Evolutionary conservation across 225 moss, liverwort and hornwort genomes (phyloP), one percentile per base, ranked within the genome.

Genomic region (Antitrichia curtipendula): DNA sequence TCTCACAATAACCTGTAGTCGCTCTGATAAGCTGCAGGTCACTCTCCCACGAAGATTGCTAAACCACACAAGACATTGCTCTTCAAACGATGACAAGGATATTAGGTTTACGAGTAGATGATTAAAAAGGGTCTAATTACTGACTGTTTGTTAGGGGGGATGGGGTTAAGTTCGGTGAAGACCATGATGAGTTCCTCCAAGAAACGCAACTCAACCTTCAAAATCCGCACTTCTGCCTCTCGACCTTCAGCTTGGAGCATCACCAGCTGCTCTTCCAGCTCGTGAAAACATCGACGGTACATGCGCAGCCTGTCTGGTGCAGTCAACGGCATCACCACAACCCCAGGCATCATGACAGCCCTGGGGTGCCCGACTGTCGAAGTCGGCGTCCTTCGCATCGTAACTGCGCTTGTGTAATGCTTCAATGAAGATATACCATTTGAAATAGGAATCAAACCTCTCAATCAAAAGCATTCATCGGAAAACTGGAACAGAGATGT

Each of bases 151-250:
- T 80, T 86, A 43, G 88, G 71, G 62, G 85, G 79, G 23, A 87
- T 85, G 45, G 92, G 88, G 71, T 90, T 93, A 62, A 95, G 88
- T 87, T 92, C 91, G 84, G 95, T 92, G 90, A 95, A 95, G 87
- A 91, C 84, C 87, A 95, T 93, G 86, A 95, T 94, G 69, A 95
- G 91, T 71, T 95, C 95, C 89, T 95, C 95, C 90, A 95, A 82
- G 84, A 80, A 90, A 31, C 91, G 90, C 76, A 94, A 69, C 82
- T 95, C 95, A 76, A 86, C 89, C 65, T 92, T 91, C 89, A 95
- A 80, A 45, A 24, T 75, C 32, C 86, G 90, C 65, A 77, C 76
- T 38, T 94, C 92, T 29, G 75, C 36, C 53, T 91, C 90, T 60
- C 90, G 86, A 38, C 90, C 91, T 61, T 90, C 89, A 41, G 70